Conservation (phyloP, 2,329 filamentous ascomycete species). For the Trichoderma hamatum region DNA sequence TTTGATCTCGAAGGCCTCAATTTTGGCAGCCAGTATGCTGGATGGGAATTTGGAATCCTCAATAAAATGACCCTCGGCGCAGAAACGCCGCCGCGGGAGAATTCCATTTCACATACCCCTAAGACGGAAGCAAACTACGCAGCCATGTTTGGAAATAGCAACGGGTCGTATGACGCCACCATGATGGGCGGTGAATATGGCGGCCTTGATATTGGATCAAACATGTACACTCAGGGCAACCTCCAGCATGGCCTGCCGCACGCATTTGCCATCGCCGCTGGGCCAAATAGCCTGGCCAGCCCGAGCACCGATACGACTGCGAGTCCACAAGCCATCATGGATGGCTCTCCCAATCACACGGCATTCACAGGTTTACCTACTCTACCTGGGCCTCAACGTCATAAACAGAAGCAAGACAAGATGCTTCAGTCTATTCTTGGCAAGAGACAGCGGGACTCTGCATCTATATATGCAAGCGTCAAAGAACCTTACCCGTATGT, state of each 20-base stretch:
- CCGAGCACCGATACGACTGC: slow-evolving; percentile 66
- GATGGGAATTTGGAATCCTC: slow-evolving; percentile 93
- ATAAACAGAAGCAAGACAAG: slow-evolving; percentile 50
- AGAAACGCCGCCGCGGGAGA: slow-evolving; percentile 76
- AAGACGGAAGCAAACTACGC: slow-evolving; percentile 45
- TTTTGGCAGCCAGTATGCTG: slow-evolving; percentile 95
- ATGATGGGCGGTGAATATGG: slow-evolving; percentile 56
- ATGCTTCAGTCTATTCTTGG: slow-evolving; percentile 55
- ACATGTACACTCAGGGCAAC: slow-evolving; percentile 59
- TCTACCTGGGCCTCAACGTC: slow-evolving; percentile 37
- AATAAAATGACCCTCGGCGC: slow-evolving; percentile 83
- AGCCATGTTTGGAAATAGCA: slow-evolving; percentile 55
- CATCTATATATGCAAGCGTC: slow-evolving; percentile 84
- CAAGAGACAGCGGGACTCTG: slow-evolving; percentile 71
- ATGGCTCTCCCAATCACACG: slow-evolving; percentile 51
- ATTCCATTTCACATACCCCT: slow-evolving; percentile 47
- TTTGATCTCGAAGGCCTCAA: slow-evolving; percentile 87
- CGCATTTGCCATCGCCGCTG: slow-evolving; percentile 66
- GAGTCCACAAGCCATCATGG: slow-evolving; percentile 62
- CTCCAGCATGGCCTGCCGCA: slow-evolving; percentile 65
- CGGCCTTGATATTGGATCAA: slow-evolving; percentile 53
- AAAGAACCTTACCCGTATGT: slow-evolving; percentile 92
- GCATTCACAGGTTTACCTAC: slow-evolving; percentile 36
- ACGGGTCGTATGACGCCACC: slow-evolving; percentile 52
- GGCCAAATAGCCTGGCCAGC: slow-evolving; percentile 64